Conservation (phyloP, 2,329 filamentous ascomycete species). For the Clarireedia paspali region DNA sequence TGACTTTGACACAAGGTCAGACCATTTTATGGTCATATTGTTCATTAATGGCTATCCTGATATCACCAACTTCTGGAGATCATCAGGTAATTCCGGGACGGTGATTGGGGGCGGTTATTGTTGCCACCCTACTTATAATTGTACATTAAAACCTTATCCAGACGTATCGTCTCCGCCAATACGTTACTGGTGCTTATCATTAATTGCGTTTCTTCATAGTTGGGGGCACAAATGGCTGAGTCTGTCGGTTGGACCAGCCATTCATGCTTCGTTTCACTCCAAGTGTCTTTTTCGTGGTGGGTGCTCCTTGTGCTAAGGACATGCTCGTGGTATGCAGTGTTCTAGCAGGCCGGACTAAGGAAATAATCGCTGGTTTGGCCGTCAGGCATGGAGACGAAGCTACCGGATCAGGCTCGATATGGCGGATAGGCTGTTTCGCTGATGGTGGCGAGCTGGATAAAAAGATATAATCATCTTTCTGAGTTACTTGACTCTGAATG, state of each 20-base stretch:
- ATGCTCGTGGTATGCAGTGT: constrained; percentile 23
- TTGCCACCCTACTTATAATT: too few species aligned
- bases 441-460: constrained; percentile 27
- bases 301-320: constrained; percentile 11
- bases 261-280: constrained; percentile 41
- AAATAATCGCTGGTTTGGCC: constrained; percentile 17
- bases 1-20: neutral
- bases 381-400: constrained; percentile 9
- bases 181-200: neutral
- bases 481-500: constrained; percentile 8
- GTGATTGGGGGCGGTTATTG: too few species aligned
- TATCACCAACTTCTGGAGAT: neutral
- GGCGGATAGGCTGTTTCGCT: constrained; percentile 7
- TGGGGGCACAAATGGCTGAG: constrained; percentile 23
- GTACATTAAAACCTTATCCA: neutral
- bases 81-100: too few species aligned
- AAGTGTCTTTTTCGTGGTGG: constrained; percentile 35
- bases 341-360: constrained; percentile 19
- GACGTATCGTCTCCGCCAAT: neutral
- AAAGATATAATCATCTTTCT: constrained; percentile 25
- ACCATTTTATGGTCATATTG: neutral
- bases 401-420: constrained; percentile 8
- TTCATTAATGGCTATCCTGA: constrained; percentile 1
- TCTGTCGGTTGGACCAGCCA: constrained; percentile 34
- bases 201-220: constrained; percentile 16